A percentile compares a stretch with the other conserved stretches of the same genome.
Evolutionary conservation across 108 stramenopile species (phyloP).

Genomic region (Cyclotella choctawhatcheeana): DNA sequence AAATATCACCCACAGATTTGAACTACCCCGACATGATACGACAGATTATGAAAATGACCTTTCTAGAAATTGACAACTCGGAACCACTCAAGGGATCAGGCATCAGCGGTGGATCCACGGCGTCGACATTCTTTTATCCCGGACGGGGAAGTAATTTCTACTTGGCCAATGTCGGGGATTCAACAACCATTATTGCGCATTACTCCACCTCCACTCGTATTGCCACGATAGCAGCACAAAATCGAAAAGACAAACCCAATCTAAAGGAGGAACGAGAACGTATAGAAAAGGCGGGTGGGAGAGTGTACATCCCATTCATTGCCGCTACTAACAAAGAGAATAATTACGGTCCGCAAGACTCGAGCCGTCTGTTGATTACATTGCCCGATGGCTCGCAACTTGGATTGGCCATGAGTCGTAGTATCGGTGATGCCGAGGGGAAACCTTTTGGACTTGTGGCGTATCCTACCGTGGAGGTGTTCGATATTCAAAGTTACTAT

Average conservation of each 20-base stretch:
- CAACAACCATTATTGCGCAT: slow-evolving; percentile 57
- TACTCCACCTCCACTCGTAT: slow-evolving; percentile 44
- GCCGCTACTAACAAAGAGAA: slow-evolving; percentile 16
- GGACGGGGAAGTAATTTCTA: slow-evolving; percentile 61
- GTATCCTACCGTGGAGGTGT: slow-evolving; percentile 67
- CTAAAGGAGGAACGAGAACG: slow-evolving; percentile 63
- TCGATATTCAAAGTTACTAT: slow-evolving; percentile 50
- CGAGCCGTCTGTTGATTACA: slow-evolving; percentile 53
- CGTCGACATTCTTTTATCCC: slow-evolving; percentile 63
- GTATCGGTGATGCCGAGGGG: slow-evolving; percentile 75
- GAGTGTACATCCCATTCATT: slow-evolving; percentile 57
- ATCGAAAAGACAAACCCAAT: slow-evolving; percentile 66
- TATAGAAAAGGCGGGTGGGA: slow-evolving; percentile 69
- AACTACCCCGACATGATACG: slow-evolving; percentile 26
- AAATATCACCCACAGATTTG: no score
- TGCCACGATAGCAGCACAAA: slow-evolving; percentile 49
- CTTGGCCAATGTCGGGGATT: slow-evolving; percentile 81
- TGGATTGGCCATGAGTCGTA: slow-evolving; percentile 78
- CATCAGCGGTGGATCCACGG: slow-evolving; percentile 70
- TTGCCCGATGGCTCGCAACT: slow-evolving; percentile 38
- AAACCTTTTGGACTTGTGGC: slow-evolving; percentile 67
- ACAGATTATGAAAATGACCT: slow-evolving; percentile 49
- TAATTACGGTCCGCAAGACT: slow-evolving; percentile 18
- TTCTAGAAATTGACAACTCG: slow-evolving; percentile 62
- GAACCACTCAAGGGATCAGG: slow-evolving; percentile 41